Base-by-base conservation (phyloP, 495 filamentous ascomycete genomes). In the Opeltia flavorubescens region DNA sequence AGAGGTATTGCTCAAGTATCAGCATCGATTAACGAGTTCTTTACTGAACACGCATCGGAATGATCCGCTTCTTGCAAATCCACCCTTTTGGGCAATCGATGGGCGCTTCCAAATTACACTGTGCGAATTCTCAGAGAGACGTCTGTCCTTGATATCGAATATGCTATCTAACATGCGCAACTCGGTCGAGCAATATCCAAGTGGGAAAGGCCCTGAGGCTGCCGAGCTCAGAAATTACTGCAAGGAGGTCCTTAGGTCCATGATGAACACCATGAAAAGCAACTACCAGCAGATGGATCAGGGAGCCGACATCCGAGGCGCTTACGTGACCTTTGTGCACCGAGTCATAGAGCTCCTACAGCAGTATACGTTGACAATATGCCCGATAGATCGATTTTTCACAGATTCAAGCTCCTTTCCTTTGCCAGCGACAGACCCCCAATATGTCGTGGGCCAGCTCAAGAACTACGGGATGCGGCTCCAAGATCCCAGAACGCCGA, bases 251-350 rank as follows among this genome's bases (percentile, higher is more conserved):
- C 62, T 85, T 12, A 63, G 68, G 45, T 55, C 54, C 21, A 51
- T 84, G 51, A 84, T 84, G 80, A 62, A 59, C 9, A 65, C 76
- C 1, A 85, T 85, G 82, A 83, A 80, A 53, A 60, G 61, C 18
- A 82, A 83, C 49, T 84, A 83, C 47, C 68, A 74, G 47, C 77
- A 83, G 52, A 62, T 78, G 21, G 67, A 68, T 5, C 66, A 63
- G 36, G 62, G 59, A 17, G 49, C 60, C 20, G 35, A 50, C 25
- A 62, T 59, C 8, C 64, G 67, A 40, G 71, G 76, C n/a, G 65
- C 68, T 6, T 86, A 84, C 59, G 75, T 83, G 13, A 65, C 70
- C 18, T 84, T 86, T 52, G 77, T 83, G 12, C 81, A 86, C 33
- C 57, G 62, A 5, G 63, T 85, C 12, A 69, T 86, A 11, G 66